These are phyloP conservation scores for Aspergillus quadricinctus DNA, from an alignment of 2,329 filamentous ascomycete genomes.

Conservation along the genomic window DNA sequence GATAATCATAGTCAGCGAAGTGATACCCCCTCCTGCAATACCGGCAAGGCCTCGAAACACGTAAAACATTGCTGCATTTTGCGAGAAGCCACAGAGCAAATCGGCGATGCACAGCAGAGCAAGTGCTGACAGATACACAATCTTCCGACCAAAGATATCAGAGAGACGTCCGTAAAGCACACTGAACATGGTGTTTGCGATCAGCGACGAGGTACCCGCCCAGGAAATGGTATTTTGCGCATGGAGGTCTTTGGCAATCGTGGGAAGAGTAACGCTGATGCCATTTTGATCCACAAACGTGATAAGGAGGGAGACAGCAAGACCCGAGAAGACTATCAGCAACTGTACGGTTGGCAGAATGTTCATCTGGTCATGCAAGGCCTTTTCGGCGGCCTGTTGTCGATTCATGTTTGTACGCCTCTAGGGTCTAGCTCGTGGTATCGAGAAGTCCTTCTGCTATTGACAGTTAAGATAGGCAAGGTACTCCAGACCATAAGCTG, in stretches of 20 bases:
- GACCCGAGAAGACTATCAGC: constrained; percentile 46
- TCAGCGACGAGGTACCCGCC: constrained; percentile 66
- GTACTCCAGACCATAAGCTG: not conserved
- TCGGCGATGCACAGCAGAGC: constrained; percentile 53
- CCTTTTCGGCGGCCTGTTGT: constrained; percentile 40
- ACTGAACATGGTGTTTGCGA: constrained; percentile 62
- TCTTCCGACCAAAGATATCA: constrained; percentile 59
- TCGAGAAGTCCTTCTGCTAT: not conserved
- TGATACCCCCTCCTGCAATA: constrained; percentile 59
- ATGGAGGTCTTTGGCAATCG: constrained; percentile 47
- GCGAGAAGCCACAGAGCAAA: constrained; percentile 55
- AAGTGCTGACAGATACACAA: constrained; percentile 52
- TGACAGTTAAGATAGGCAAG: not conserved
- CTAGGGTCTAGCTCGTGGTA: constrained; percentile 3
- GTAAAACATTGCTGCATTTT: constrained; percentile 56
- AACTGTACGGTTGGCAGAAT: constrained; percentile 49
- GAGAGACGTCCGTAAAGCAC: constrained; percentile 61
- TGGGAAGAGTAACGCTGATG: constrained; percentile 51
- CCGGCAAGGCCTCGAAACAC: constrained; percentile 58
- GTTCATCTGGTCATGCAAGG: constrained; percentile 54
- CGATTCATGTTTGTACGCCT: constrained; percentile 23
- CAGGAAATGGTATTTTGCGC: constrained; percentile 56
- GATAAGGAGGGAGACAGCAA: constrained; percentile 52
- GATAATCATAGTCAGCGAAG: constrained; percentile 58
- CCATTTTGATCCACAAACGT: constrained; percentile 57